A percentile compares a stretch with the other conserved stretches of the same genome.
Conservation (phyloP, 2,329 filamentous ascomycete genomes). For the Fusarium ambrosium region DNA sequence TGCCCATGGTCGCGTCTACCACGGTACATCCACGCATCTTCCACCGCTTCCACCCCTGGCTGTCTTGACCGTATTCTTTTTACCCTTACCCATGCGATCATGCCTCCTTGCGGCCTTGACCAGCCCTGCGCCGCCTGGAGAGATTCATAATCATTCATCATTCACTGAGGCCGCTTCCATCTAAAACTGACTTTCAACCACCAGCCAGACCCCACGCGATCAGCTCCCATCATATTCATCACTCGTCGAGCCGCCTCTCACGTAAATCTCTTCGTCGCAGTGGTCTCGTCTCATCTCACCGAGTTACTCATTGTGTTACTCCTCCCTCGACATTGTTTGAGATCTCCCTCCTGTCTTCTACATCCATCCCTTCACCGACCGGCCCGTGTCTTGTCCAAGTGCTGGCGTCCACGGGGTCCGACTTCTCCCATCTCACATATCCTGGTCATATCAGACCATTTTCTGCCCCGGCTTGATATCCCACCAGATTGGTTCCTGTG, state of each 20-base stretch:
- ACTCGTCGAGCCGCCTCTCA: slow-evolving; percentile 12
- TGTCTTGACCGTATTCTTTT: slow-evolving; percentile 37
- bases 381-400: slow-evolving; percentile 38
- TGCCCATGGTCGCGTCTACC: slow-evolving; percentile 40
- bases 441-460: slow-evolving; percentile 47
- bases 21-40: slow-evolving; percentile 31
- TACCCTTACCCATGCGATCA: slow-evolving; percentile 43
- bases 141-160: slow-evolving; percentile 19
- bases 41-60: slow-evolving; percentile 35
- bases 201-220: slow-evolving; percentile 37
- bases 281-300: slow-evolving; percentile 3
- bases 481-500: slow-evolving; percentile 43
- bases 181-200: slow-evolving; percentile 33
- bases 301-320: slow-evolving; percentile 2
- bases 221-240: slow-evolving; percentile 10
- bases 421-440: slow-evolving; percentile 41
- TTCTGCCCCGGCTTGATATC: slow-evolving; percentile 33
- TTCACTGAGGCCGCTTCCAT: slow-evolving; percentile 40
- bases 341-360: slow-evolving; percentile 14
- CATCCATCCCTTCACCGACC: slow-evolving; percentile 20
- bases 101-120: slow-evolving; percentile 22
- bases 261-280: not conserved
- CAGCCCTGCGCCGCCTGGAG: slow-evolving; percentile 25
- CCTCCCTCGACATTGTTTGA: slow-evolving; percentile 12
- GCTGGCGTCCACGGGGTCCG: slow-evolving; percentile 35